Conservation (phyloP, 352 stramenopile species). For the Globisporangium iwayamae region DNA sequence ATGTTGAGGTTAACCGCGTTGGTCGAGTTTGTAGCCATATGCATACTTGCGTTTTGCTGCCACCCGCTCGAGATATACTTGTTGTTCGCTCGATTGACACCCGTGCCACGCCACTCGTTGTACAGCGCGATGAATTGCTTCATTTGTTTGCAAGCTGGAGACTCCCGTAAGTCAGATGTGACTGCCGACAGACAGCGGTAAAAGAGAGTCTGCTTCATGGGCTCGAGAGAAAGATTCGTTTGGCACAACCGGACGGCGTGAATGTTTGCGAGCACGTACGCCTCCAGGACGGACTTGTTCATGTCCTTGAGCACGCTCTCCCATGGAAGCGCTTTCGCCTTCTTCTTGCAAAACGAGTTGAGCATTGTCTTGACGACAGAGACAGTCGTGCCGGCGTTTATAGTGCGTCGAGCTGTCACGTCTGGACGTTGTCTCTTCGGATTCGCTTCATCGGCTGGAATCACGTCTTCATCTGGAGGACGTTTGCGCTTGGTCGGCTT, state of each 20-base stretch:
- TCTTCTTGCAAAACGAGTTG: constrained; percentile 11
- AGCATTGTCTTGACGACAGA: background rate
- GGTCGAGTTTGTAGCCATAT: background rate
- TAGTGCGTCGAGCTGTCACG: background rate
- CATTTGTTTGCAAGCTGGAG: too few species aligned
- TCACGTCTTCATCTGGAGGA: too few species aligned
- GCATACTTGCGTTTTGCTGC: background rate
- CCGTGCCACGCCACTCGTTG: constrained; percentile 8
- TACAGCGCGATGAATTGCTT: background rate
- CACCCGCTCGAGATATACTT: too few species aligned
- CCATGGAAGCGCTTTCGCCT: constrained; percentile 8
- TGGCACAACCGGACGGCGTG: background rate
- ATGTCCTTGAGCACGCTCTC: constrained; percentile 5
- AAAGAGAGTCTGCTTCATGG: too few species aligned
- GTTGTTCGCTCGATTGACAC: background rate
- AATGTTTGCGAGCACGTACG: constrained; percentile 12
- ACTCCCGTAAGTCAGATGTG: background rate
- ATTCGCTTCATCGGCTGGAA: background rate
- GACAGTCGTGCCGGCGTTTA: background rate
- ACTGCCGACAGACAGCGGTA: too few species aligned
- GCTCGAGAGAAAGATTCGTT: too few species aligned
- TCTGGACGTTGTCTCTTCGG: background rate
- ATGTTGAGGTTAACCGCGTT: constrained; percentile 8
- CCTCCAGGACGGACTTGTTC: constrained; percentile 10
- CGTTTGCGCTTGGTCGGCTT: too few species aligned